Base-by-base conservation (phyloP, 306 rosid genomes). In the Dryas alaskensis region DNA sequence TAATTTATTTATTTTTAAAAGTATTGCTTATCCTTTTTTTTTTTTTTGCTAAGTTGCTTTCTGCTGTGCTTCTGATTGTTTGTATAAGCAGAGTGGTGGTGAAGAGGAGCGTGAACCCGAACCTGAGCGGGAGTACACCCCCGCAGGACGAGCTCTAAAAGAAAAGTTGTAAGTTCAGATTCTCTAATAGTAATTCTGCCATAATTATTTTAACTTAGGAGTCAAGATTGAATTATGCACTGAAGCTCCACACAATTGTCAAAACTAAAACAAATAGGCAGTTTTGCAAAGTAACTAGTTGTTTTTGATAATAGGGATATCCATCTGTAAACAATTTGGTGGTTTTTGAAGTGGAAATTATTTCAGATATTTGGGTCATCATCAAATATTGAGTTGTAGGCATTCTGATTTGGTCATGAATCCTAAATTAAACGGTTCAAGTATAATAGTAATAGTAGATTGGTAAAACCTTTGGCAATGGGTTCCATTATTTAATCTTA, bases 91-190 rank as follows among this genome's bases (percentile, higher is more conserved):
- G 99, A 84, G 92, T 84, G 90, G 92, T 25, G 95, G 83, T 27
- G 97, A 92, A 72, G 92, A 88, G 68, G 99, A 88, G 62, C 86
- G 74, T 66, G 92, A 68, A 65, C 97, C 86, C 8, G 98, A 86
- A 78, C 99, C 97, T 37, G 99, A 80, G 83, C 91, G 89, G 64
- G 98, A 92, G 78, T 95, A 95, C 79, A 95, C 99, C 47, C 91
- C 97, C 14, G 99, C 99, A 48, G 99, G 99, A 79, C 93, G 98
- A 55, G 97, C 99, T 74, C 85, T 88, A 68, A 95, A 87, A 81
- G 80, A 75, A 73, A 95, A 95, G 78, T 95, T 52, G 99, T 95
- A 87, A 80, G 99, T 82, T 53, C 22, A 83, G 19, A 50, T 66
- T 77, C 63, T 49, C 63, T 68, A 60, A 75, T 40, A 25, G 55